phyloP scores from a whole-genome alignment of 345 rosid genomes.

The Streptanthus diversifolius region DNA sequence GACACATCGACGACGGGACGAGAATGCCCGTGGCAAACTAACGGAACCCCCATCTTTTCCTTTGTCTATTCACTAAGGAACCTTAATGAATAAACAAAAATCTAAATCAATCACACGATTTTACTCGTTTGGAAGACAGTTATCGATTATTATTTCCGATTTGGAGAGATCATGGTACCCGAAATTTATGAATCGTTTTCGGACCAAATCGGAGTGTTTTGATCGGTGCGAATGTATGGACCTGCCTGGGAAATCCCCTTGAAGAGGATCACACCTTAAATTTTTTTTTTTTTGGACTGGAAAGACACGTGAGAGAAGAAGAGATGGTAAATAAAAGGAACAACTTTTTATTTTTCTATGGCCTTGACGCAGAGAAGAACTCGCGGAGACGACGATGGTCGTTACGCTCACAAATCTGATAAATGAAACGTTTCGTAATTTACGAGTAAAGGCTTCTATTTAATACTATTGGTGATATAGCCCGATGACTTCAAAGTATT shows the following conservation, averaged over 20 bases:
- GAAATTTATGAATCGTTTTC: neutral
- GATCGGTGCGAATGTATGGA: conserved; percentile 13
- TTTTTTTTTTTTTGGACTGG: neutral
- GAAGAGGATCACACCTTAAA: conserved; percentile 17
- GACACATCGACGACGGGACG: conserved; percentile 77
- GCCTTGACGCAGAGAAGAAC: conserved; percentile 31
- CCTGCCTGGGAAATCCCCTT: conserved; percentile 1
- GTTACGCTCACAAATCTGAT: conserved; percentile 18
- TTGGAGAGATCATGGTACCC: neutral
- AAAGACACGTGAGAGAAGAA: neutral
- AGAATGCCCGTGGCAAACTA: conserved; percentile 86
- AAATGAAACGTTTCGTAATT: neutral
- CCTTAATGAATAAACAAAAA: neutral
- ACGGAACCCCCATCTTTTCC: conserved; percentile 55
- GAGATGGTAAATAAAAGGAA: neutral
- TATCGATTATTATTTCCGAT: neutral
- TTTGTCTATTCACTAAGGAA: conserved; percentile 41
- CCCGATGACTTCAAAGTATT: neutral
- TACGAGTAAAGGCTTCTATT: neutral
- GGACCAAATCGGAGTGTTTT: conserved; percentile 11
- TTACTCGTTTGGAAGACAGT: neutral
- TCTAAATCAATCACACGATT: neutral
- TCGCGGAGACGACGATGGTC: conserved; percentile 32
- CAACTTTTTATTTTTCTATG: neutral
- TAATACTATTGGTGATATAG: neutral